Base-by-base conservation (phyloP, 495 filamentous ascomycete genomes). In the Articulospora tetracladia region DNA sequence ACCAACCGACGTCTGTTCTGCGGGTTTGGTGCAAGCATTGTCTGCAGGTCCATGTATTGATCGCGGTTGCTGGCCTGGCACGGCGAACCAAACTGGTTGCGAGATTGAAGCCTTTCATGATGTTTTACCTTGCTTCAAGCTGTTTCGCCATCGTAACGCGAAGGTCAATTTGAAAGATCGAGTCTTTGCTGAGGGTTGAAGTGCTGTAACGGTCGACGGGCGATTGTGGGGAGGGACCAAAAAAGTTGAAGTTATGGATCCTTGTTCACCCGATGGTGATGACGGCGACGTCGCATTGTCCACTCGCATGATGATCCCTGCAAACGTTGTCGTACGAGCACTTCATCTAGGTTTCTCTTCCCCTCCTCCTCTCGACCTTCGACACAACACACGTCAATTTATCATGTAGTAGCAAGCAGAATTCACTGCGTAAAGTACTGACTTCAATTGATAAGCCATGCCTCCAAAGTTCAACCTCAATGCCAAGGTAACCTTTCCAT, bases 1-100 rank as follows among this genome's bases (percentile, higher is more conserved):
- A 32, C 8, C 19, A n/a, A 15, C 46, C 53, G 15, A 27, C 19
- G 19, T 19, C 28, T n/a, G 22, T 25, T 11, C 34, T 25, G 48
- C 58, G 60, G 20, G 57, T 17, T 12, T 62, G 60, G 23, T 50
- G 27, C 54, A 68, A 11, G 23, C 70, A 72, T 48, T 62, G 58
- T 47, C 62, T 64, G 26, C 70, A 73, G 34, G 62, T 69, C 71
- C 71, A 72, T 17, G 56, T 3, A 3, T 50, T 23, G 25, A 20
- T 39, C n/a, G 26, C 32, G 3, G 22, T 41, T 4, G 15, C 12
- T 22, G 20, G 28, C 28, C 13, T 36, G 11, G 32, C 58, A 55
- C 3, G 51, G 39, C 17, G 25, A 24, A 15, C 50, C 26, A 30
- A 27, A 17, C n/a, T 19, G 3, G 36, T 26, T 49, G 50, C 30